Evolutionary conservation across 2,329 filamentous ascomycete species (phyloP).

Genomic region (Colletotrichum godetiae): DNA sequence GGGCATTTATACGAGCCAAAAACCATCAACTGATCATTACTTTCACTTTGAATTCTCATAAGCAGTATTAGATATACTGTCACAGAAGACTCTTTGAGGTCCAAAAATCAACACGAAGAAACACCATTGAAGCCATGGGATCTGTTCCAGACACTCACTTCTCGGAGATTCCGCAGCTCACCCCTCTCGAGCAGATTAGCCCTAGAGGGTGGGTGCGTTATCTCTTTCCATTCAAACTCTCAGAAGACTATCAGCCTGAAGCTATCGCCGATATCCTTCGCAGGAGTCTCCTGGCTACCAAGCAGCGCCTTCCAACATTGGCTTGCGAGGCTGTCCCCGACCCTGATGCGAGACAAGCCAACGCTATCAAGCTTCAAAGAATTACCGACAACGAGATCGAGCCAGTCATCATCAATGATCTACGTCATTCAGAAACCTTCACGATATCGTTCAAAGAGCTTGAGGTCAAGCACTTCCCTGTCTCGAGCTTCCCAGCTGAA

Average conservation of each 20-base stretch:
- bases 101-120: no score
- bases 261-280: constrained; percentile 3
- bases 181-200: constrained; percentile 23
- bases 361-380: no score
- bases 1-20: no score
- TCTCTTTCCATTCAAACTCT: constrained; percentile 19
- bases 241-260: constrained; percentile 12
- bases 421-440: constrained; percentile 29
- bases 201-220: constrained; percentile 18
- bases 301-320: constrained; percentile 14
- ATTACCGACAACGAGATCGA: no score
- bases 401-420: no score
- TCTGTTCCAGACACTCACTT: no score
- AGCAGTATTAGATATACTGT: no score
- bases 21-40: no score
- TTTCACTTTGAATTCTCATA: no score
- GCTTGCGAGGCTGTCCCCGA: constrained; percentile 35
- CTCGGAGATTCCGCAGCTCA: not conserved
- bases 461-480: constrained; percentile 42
- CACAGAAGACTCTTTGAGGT: no score
- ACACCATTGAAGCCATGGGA: no score
- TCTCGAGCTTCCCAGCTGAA: constrained; percentile 38
- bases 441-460: constrained; percentile 41
- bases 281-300: not conserved
- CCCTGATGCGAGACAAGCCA: no score